phyloP scores from a whole-genome alignment of 192 early-diverging fungal species.

The Coemansia sp. region DNA sequence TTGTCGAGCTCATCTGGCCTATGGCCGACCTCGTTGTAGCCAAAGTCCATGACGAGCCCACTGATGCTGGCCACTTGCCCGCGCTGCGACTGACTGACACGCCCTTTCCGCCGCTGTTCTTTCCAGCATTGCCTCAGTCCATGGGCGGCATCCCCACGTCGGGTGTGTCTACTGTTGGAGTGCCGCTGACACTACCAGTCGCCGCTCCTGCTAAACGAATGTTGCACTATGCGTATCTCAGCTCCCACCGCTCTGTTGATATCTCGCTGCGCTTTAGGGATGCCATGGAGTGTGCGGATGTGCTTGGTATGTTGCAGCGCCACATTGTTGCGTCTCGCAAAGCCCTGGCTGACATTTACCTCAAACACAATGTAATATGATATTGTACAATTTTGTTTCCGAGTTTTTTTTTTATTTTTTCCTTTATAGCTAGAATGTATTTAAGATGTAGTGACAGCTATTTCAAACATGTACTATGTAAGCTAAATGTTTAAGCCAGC shows the following conservation, averaged over 20 bases:
- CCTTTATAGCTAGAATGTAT: too few relatives aligned
- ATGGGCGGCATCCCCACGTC: constrained; percentile 33
- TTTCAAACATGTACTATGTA: too few relatives aligned
- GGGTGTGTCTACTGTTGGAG: not conserved
- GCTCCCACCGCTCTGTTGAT: constrained; percentile 18
- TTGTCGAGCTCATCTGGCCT: constrained; percentile 39
- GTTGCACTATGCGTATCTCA: constrained; percentile 20
- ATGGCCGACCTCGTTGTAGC: constrained; percentile 25
- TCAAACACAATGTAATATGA: constrained; percentile 36
- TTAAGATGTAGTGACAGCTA: too few relatives aligned
- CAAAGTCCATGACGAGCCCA: not conserved
- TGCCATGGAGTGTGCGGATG: constrained; percentile 1
- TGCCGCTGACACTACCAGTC: not conserved
- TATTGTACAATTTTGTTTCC: not conserved
- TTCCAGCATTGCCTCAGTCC: constrained; percentile 26
- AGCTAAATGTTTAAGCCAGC: too few relatives aligned
- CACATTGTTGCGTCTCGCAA: constrained; percentile 14
- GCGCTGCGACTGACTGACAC: constrained; percentile 21
- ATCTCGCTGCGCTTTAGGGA: constrained; percentile 28
- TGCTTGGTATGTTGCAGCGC: not conserved
- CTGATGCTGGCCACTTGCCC: constrained; percentile 4
- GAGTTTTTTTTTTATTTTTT: not conserved
- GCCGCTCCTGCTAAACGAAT: too few relatives aligned
- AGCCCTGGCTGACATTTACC: constrained; percentile 27
- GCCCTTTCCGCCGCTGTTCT: constrained; percentile 36